Evolutionary conservation across 805 yeast species (phyloP).

Genomic region (Wickerhamomyces canadensis): DNA sequence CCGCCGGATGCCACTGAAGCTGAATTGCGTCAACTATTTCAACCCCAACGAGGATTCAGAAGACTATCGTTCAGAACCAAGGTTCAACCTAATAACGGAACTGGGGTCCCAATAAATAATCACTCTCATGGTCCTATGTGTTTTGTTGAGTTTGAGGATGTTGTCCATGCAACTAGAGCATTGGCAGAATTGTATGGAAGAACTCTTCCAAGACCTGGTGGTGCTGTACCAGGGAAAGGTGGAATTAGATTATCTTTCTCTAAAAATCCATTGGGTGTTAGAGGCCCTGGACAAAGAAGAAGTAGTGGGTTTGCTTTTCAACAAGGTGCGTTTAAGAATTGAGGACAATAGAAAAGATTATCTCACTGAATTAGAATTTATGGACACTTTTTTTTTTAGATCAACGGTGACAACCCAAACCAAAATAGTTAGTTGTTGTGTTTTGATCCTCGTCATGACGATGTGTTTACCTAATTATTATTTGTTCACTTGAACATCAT

Average conservation of each 20-base stretch:
- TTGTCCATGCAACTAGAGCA: constrained; percentile 87
- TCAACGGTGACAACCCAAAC: too few relatives aligned
- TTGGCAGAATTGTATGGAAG: constrained; percentile 91
- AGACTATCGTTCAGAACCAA: constrained; percentile 88
- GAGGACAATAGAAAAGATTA: too few relatives aligned
- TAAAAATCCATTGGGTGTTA: constrained; percentile 94
- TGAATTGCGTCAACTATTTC: constrained; percentile 80
- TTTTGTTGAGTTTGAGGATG: constrained; percentile 97
- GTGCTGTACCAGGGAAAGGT: constrained; percentile 69
- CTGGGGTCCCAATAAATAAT: constrained; percentile 15
- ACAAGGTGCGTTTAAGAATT: constrained; percentile 14
- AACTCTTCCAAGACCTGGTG: constrained; percentile 77
- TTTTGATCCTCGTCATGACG: too few relatives aligned
- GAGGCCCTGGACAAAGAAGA: constrained; percentile 57
- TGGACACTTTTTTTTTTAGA: not conserved
- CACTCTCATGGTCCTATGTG: constrained; percentile 95
- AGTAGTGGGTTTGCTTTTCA: constrained; percentile 26
- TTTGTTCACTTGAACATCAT: too few relatives aligned
- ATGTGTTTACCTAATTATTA: too few relatives aligned
- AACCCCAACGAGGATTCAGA: constrained; percentile 89
- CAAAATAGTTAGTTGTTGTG: too few relatives aligned
- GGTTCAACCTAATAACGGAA: constrained; percentile 34
- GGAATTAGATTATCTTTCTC: constrained; percentile 93
- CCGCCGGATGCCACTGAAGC: constrained; percentile 97
- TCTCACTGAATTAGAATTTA: too few relatives aligned